Conservation (phyloP, 129 eudicot genomes). For the Flaveria brownii region DNA sequence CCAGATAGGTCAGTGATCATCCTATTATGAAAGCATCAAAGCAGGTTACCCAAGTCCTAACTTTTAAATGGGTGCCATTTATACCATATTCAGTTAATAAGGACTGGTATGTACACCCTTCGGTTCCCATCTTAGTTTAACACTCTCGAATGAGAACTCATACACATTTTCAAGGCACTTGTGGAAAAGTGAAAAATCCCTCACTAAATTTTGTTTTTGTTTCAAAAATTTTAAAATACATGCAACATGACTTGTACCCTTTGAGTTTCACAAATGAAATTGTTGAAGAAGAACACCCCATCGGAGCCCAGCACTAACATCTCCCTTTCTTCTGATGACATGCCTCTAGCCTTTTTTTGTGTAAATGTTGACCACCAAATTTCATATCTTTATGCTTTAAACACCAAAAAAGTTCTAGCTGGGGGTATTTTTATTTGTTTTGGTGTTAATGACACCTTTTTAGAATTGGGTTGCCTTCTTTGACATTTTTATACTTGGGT, state of each 20-base stretch:
- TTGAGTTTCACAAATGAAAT: no score
- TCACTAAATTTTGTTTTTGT: no score
- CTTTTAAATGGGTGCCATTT: not conserved
- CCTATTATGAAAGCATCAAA: not conserved
- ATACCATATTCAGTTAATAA: not conserved
- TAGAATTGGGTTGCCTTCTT: not conserved
- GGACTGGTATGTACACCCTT: not conserved
- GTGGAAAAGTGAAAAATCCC: no score
- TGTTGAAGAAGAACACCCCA: no score
- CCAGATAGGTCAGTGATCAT: not conserved
- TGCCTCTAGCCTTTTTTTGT: no score
- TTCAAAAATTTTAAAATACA: no score
- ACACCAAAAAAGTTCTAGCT: not conserved
- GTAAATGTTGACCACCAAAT: no score
- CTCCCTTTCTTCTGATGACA: no score
- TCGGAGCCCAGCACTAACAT: no score
- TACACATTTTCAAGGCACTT: no score
- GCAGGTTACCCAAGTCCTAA: not conserved
- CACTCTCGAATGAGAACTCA: not conserved
- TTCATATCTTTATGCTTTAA: no score
- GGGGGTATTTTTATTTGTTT: not conserved
- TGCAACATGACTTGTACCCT: no score
- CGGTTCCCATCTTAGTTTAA: not conserved
- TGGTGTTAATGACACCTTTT: not conserved
- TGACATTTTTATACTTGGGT: not conserved